Base-by-base conservation (phyloP, 2,329 filamentous ascomycete species). In the Teratosphaeria pseudoeucalypti region DNA sequence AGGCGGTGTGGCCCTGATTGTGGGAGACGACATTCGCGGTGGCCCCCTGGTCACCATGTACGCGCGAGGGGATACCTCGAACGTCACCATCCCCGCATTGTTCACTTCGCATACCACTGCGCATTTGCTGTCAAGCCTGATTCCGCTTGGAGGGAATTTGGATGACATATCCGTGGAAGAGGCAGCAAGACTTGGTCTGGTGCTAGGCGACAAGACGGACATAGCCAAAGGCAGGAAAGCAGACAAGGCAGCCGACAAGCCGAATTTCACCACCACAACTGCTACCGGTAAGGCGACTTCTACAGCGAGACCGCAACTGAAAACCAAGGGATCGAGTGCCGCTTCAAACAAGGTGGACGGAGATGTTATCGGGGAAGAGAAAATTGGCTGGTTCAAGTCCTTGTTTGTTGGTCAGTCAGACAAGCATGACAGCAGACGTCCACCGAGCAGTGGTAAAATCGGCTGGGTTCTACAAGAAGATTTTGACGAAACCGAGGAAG, bases 21-120 rank as follows among this genome's bases (percentile, higher is more conserved):
- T 99, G 2, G 94, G 94, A 29, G 94, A 99, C 73, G 89, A 96
- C 72, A 87, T 89, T 60, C 88, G 89, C 62, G 92, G 92, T 53
- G 92, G 91, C 3, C 88, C 88, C 39, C 77, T 99, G 62, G 89
- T 97, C 56, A 94, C 95, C 67, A 99, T 99, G 94, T 97, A 96
- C 73, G 94, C 94, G n/a, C 85, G 89, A 68, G 94, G 92, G 43
- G 92, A 97, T 71, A 96, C 92, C 3, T 95, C 92, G 37, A 96
- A 96, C 69, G 84, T 97, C 65, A 90, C 90, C 0, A 96, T 99
- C 58, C 92, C 94, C 1, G 90, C 94, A 0, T 81, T 97, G 10
- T 99, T 99, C 74, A 97, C 94, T 0, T 95, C 92, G 0, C 85
- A 94, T 67, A 97, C 91, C 0, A 97, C 92, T 0, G 94, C 94